These are phyloP conservation scores for Colletotrichum liriopes DNA, from an alignment of 2,329 filamentous ascomycete genomes.

Conservation along the genomic window DNA sequence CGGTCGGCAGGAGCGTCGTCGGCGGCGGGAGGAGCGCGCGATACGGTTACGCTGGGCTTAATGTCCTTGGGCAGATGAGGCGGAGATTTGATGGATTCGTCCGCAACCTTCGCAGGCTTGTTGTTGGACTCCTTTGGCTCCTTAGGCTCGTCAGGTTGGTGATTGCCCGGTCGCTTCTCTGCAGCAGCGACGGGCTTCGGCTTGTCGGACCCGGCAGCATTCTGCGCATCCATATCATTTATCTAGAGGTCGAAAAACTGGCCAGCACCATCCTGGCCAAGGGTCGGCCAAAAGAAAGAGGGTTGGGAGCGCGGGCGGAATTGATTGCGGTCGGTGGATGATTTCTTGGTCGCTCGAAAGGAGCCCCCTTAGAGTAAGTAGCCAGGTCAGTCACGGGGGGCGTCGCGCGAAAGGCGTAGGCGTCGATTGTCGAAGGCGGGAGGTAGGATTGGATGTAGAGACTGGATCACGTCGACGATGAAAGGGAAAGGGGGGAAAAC, in stretches of 20 bases:
- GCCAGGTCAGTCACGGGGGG: slow-evolving; percentile 38
- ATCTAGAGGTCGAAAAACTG: slow-evolving; percentile 66
- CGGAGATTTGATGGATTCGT: slow-evolving; percentile 41
- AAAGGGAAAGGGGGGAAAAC: slow-evolving; percentile 18
- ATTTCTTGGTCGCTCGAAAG: slow-evolving; percentile 30
- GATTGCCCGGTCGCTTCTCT: slow-evolving; percentile 57
- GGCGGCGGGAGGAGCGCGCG: slow-evolving; percentile 50
- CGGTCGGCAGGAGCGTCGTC: slow-evolving; percentile 67
- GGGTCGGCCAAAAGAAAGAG: slow-evolving; percentile 53
- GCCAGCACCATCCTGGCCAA: slow-evolving; percentile 74
- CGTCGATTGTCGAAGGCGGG: slow-evolving; percentile 11
- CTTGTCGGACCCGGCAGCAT: slow-evolving; percentile 75
- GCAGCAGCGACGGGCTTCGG: slow-evolving; percentile 72
- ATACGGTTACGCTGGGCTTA: slow-evolving; percentile 47
- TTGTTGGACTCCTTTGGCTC: slow-evolving; percentile 41
- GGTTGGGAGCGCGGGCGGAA: slow-evolving; percentile 26
- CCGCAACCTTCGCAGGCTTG: slow-evolving; percentile 22
- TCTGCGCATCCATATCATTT: slow-evolving; percentile 80
- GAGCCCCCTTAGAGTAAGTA: slow-evolving; percentile 40
- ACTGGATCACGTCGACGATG: slow-evolving; percentile 34
- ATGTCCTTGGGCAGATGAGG: slow-evolving; percentile 30
- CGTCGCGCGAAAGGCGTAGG: slow-evolving; percentile 21
- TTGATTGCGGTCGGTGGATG: slow-evolving; percentile 34
- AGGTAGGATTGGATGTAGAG: slow-evolving; percentile 9
- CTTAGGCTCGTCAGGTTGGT: slow-evolving; percentile 46